Evolutionary conservation across 768 basidiomycete genomes (phyloP).

Genomic region (Amanita rubescens): DNA sequence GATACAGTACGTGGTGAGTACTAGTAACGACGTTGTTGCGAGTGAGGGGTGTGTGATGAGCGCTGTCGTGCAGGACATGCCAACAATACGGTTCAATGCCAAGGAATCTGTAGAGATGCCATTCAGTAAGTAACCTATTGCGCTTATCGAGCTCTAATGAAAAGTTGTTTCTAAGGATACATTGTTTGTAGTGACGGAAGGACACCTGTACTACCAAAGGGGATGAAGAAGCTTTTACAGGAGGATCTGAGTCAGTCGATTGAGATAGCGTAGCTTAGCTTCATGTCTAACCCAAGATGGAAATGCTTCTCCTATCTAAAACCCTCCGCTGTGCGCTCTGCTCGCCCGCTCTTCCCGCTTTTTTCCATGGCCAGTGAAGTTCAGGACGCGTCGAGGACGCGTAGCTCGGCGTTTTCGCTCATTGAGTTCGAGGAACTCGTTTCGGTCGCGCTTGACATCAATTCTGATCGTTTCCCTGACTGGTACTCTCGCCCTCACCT

Average conservation of each 20-base stretch:
- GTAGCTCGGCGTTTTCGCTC: constrained; percentile 1
- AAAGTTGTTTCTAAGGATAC: constrained; percentile 30
- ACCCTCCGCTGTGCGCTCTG: not conserved
- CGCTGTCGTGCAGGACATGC: constrained; percentile 67
- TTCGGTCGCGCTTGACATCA: constrained; percentile 6
- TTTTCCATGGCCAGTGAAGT: not conserved
- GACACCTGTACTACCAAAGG: constrained; percentile 75
- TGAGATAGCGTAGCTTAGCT: constrained; percentile 43
- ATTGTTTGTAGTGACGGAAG: constrained; percentile 31
- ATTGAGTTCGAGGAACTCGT: constrained; percentile 1
- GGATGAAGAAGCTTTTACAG: constrained; percentile 82
- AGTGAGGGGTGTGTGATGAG: not conserved
- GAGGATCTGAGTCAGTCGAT: constrained; percentile 85
- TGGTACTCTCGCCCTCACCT: not conserved
- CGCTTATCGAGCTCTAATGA: not conserved
- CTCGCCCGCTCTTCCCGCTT: not conserved
- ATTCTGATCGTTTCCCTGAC: constrained; percentile 8
- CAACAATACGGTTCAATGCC: constrained; percentile 81
- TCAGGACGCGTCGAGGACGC: not conserved
- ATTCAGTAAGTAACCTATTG: constrained; percentile 56
- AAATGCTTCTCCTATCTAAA: not conserved
- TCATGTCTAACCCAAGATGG: not conserved
- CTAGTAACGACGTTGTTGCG: not conserved
- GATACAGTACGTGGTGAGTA: constrained; percentile 66
- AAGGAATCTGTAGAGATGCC: constrained; percentile 98